Base-by-base conservation (phyloP, 2,329 filamentous ascomycete species). In the Zymoseptoria passerinii region DNA sequence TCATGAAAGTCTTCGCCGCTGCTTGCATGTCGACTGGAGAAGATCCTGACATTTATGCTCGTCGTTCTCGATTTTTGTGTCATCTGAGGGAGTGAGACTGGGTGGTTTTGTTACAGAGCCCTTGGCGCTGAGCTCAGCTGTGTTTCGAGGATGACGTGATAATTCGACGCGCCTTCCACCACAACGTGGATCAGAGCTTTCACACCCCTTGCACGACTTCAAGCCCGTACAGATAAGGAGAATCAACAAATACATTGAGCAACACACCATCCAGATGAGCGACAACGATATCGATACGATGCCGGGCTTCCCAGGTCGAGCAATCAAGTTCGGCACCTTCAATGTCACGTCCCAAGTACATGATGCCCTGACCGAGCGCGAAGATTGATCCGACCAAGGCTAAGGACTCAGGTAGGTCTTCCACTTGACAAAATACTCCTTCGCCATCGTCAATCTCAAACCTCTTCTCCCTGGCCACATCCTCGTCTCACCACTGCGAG, bases 381-480 rank as follows among this genome's bases (percentile, higher is more conserved):
- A 50, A 56, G 27, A 50, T 48, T 52, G 23, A 58, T 23, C 50
- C 23, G 23, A 23, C 23, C 13, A 50, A 63, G 50, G 48, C 62
- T 60, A 60, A 55, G 57, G 54, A 48, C 20, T 49, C 53, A 49
- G 52, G 63, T 67, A 96, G 88, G 90, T 96, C 77, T 97, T 97
- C 78, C 83, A 95, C 74, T 80, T 80, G 64, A 95, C 92, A 1
- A 80, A 83, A 0, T 81, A 88, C 68, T 89, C 87, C 66, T 96
- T 91, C 77, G 91, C 90, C 56, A 81, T 97, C 62, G 92, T 97
- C 58, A 99, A 99, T 76, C 84, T 97, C 72, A 96, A 96, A 76
- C 94, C 94, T 23, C 83, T 99, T 44, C 82, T 96, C 1, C 91
- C 92, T 0, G 94, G 94, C 58, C 94, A 99, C 77, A 87, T 97